Evolutionary conservation across 1,284 basidiomycete genomes (phyloP), one percentile per base, ranked within the genome.

Genomic region (Melanopsichium pennsylvanicum): DNA sequence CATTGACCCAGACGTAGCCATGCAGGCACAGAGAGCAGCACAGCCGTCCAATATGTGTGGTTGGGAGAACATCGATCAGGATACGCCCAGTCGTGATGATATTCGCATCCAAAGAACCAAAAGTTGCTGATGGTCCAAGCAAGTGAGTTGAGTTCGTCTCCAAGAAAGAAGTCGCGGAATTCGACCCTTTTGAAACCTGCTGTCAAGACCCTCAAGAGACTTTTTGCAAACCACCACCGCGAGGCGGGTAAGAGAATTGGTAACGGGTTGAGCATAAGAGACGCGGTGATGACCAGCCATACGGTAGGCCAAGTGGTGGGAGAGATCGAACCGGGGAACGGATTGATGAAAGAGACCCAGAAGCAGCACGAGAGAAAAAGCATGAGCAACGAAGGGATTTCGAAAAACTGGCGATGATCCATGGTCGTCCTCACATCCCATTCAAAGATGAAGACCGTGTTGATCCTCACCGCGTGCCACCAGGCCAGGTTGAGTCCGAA

Each of bases 381-480:
- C 38, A 94, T 84, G 16, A 95, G 81, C 59, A 93, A 84, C 12
- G 88, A 85, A 0, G 94, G 93, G 16, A 92, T 86, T 90, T 94
- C 73, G 56, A 92, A 88, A 77, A 90, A 97, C 80, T 91, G 87
- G 33, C 88, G 86, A 72, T 88, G 86, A 78, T 96, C 91, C 45
- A 95, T 83, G 31, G 86, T 86, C 25, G 88, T 88, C 46, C 90
- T 85, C 11, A 89, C 81, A 70, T 94, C 87, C 56, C 70, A 79
- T 44, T 81, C 78, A 73, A 97, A 94, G 45, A 97, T 94, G 81
- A 97, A 95, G 18, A 88, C 85, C 66, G 93, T 93, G 80, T 95
- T 96, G 76, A 96, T 92, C 37, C 90, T 85, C 4, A 88, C 85
- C 2, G 83, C 81, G 0, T 87, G 85, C 90, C 91, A 97, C 0